phyloP scores from a whole-genome alignment of 176 grass and related monocot genomes.

The Triticum urartu region DNA sequence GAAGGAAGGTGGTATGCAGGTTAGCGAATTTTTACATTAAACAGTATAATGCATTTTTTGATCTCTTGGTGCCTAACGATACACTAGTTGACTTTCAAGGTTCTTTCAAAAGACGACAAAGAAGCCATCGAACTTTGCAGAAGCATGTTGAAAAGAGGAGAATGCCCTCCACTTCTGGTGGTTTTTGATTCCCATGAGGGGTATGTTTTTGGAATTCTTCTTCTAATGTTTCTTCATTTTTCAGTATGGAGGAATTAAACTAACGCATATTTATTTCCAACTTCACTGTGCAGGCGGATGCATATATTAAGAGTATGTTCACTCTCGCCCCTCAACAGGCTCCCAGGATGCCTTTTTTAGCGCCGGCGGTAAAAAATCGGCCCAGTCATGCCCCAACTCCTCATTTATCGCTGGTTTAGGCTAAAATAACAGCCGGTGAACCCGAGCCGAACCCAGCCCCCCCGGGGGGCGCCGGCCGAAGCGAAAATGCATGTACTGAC shows the following conservation, averaged over 20 bases:
- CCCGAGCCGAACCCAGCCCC: too few relatives aligned
- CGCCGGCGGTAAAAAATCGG: too few relatives aligned
- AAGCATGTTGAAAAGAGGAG: slow-evolving; percentile 69
- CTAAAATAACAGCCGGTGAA: too few relatives aligned
- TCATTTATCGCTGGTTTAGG: too few relatives aligned
- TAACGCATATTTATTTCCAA: slow-evolving; percentile 43
- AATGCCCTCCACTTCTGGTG: slow-evolving; percentile 85
- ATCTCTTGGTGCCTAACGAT: slow-evolving; percentile 7
- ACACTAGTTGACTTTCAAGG: slow-evolving; percentile 38
- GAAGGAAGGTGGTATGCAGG: slow-evolving; percentile 92
- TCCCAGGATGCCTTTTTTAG: too few relatives aligned
- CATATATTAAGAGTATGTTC: slow-evolving; percentile 33
- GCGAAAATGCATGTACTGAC: too few relatives aligned
- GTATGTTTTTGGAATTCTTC: slow-evolving; percentile 38
- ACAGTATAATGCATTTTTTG: background rate
- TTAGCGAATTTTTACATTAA: slow-evolving; percentile 20
- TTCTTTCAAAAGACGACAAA: slow-evolving; percentile 74
- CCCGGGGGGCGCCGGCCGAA: too few relatives aligned
- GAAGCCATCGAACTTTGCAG: slow-evolving; percentile 74
- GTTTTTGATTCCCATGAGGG: slow-evolving; percentile 74
- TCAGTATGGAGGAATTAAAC: background rate
- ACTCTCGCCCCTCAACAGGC: too few relatives aligned
- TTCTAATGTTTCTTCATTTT: background rate
- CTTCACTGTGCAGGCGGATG: slow-evolving; percentile 91
- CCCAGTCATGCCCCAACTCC: too few relatives aligned